A percentile compares a stretch with the other conserved stretches of the same genome.
phyloP scores from a whole-genome alignment of 1,139 yeast species.

The Blastobotrys arbuscula region DNA sequence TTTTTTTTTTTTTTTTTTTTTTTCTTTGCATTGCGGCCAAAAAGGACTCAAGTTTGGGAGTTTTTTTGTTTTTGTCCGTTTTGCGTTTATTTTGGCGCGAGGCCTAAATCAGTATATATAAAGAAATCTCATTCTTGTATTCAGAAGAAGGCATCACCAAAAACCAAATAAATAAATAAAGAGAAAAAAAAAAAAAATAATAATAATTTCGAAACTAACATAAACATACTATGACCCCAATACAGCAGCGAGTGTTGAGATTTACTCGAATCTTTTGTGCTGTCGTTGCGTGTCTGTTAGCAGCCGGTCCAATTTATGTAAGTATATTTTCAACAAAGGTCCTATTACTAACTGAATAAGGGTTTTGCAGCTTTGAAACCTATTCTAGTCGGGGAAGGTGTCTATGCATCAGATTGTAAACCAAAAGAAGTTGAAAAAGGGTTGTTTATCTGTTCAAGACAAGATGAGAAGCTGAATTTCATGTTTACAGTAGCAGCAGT shows the following conservation, averaged over 20 bases:
- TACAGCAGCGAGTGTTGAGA: constrained; percentile 5
- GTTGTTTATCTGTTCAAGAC: constrained; percentile 51
- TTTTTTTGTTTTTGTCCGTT: no score
- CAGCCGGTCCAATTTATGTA: constrained; percentile 84
- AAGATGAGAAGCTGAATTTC: constrained; percentile 73
- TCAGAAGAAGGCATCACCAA: no score
- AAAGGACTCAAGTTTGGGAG: no score
- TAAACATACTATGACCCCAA: neutral
- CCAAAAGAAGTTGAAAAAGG: constrained; percentile 23
- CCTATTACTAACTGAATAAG: constrained; percentile 9
- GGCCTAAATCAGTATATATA: no score
- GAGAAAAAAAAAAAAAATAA: neutral
- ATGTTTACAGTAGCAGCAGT: constrained; percentile 85
- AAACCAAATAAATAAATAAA: no score
- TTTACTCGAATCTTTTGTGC: constrained; percentile 61
- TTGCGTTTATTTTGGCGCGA: no score
- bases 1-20: neutral
- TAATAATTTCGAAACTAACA: neutral
- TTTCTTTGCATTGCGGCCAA: no score
- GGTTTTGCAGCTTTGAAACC: constrained; percentile 95
- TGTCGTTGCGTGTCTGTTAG: constrained; percentile 75
- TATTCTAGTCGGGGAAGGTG: constrained; percentile 65
- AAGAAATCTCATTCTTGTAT: no score
- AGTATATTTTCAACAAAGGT: neutral
- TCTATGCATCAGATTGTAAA: constrained; percentile 60